phyloP scores from a whole-genome alignment of 495 filamentous ascomycete genomes.

The Neurospora sp. region DNA sequence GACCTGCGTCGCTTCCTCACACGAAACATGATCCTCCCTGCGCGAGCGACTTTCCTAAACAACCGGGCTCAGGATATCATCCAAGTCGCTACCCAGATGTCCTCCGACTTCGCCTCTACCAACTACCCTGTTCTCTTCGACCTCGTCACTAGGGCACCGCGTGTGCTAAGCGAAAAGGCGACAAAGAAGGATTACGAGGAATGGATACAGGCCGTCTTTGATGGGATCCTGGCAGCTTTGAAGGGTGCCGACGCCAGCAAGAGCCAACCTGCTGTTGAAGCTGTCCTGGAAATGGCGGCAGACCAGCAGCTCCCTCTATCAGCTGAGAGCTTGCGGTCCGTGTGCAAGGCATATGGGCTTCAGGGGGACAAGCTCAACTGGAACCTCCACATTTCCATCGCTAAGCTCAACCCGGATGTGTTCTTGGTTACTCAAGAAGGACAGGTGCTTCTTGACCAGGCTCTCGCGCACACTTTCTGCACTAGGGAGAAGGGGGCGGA shows the following conservation, averaged over 20 bases:
- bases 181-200: slow-evolving; percentile 44
- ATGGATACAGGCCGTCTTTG: slow-evolving; percentile 61
- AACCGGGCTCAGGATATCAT: slow-evolving; percentile 26
- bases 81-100: slow-evolving; percentile 21
- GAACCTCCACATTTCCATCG: slow-evolving; percentile 48
- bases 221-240: slow-evolving; percentile 29
- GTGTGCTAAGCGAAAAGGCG: slow-evolving; percentile 43
- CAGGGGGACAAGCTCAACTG: slow-evolving; percentile 40
- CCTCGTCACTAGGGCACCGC: slow-evolving; percentile 46
- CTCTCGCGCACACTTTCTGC: slow-evolving; percentile 12
- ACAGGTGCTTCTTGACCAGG: slow-evolving; percentile 22
- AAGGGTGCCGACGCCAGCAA: slow-evolving; percentile 4
- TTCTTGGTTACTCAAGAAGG: slow-evolving; percentile 41
- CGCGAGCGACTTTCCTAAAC: slow-evolving; percentile 45
- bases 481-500: neutral
- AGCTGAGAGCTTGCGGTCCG: slow-evolving; percentile 21
- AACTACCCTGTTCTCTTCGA: slow-evolving; percentile 43
- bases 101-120: slow-evolving; percentile 20
- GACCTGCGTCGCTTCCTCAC: slow-evolving; percentile 53
- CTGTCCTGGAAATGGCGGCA: slow-evolving; percentile 32
- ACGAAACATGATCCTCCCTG: slow-evolving; percentile 61
- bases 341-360: slow-evolving; percentile 34
- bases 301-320: slow-evolving; percentile 12
- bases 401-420: slow-evolving; percentile 58
- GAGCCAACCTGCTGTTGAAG: slow-evolving; percentile 17